Conservation (phyloP, 2,329 filamentous ascomycete species). For the Arthroderma sp. region DNA sequence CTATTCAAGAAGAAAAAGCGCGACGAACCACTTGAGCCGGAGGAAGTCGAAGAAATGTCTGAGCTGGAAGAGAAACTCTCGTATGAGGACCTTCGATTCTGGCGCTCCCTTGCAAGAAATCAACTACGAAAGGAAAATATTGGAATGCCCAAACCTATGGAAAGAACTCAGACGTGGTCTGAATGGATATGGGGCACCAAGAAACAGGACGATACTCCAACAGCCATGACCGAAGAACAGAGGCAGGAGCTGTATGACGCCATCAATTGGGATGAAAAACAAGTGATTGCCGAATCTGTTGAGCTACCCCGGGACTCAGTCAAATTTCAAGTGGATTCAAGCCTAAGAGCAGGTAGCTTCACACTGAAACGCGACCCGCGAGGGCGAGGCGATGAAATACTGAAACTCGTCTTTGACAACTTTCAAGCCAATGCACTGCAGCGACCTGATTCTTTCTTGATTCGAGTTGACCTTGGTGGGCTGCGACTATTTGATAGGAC, state of each 20-base stretch:
- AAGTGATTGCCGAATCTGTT: slow-evolving; percentile 71
- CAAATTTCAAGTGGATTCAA: slow-evolving; percentile 84
- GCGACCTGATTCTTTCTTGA: slow-evolving; percentile 77
- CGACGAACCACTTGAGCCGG: slow-evolving; percentile 51
- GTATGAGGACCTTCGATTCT: slow-evolving; percentile 95
- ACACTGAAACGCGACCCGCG: slow-evolving; percentile 79
- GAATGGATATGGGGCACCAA: slow-evolving; percentile 86
- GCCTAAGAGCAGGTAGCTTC: slow-evolving; percentile 90
- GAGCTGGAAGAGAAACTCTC: slow-evolving; percentile 72
- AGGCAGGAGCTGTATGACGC: slow-evolving; percentile 92
- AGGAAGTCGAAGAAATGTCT: slow-evolving; percentile 60
- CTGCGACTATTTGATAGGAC: slow-evolving; percentile 93
- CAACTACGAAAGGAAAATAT: slow-evolving; percentile 92
- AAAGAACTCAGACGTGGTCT: slow-evolving; percentile 72
- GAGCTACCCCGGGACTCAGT: slow-evolving; percentile 83
- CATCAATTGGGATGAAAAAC: slow-evolving; percentile 97
- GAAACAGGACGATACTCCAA: slow-evolving; percentile 57
- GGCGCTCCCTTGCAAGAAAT: slow-evolving; percentile 85
- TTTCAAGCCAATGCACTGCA: slow-evolving; percentile 86
- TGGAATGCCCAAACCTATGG: slow-evolving; percentile 51
- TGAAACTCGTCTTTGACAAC: slow-evolving; percentile 85
- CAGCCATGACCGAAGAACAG: slow-evolving; percentile 86
- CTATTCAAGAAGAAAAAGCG: slow-evolving; percentile 91
- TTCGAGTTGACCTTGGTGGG: slow-evolving; percentile 80
- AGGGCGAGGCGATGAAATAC: slow-evolving; percentile 62